These are phyloP conservation scores for Lathyrus tuberosus DNA, from an alignment of 306 rosid species.

Conservation along the genomic window DNA sequence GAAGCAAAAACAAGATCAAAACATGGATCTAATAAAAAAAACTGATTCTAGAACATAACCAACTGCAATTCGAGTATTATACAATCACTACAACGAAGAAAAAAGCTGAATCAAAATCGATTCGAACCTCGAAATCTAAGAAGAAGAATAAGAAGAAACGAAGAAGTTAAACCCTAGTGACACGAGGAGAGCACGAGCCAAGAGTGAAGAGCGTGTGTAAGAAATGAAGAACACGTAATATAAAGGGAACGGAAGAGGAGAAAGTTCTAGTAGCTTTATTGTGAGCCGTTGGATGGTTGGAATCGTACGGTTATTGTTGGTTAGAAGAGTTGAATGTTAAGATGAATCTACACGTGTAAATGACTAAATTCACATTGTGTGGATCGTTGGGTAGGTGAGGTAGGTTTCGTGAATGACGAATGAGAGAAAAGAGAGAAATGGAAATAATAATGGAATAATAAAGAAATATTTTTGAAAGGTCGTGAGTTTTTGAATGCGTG, in stretches of 20 bases:
- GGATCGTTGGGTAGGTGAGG: not conserved
- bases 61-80: not conserved
- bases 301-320: not conserved
- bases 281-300: conserved; percentile 23
- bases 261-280: conserved; percentile 48
- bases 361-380: conserved; percentile 1
- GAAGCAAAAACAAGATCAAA: not conserved
- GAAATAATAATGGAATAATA: not conserved
- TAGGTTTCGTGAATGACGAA: not conserved
- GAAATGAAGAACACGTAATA: conserved; percentile 27
- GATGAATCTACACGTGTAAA: conserved; percentile 36
- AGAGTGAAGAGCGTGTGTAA: not conserved
- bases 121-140: conserved; percentile 37
- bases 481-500: conserved; percentile 1
- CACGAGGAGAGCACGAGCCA: conserved; percentile 56
- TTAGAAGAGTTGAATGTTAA: conserved; percentile 1
- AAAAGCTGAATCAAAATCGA: not conserved
- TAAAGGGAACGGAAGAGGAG: conserved; percentile 38
- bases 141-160: not conserved
- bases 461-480: not conserved
- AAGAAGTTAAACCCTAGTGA: conserved; percentile 6
- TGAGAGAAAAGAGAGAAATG: not conserved
- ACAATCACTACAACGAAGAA: no score
- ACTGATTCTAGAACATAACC: not conserved
- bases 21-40: conserved; percentile 27